Conservation (phyloP, 345 rosid genomes). For the Citrus unshiu region DNA sequence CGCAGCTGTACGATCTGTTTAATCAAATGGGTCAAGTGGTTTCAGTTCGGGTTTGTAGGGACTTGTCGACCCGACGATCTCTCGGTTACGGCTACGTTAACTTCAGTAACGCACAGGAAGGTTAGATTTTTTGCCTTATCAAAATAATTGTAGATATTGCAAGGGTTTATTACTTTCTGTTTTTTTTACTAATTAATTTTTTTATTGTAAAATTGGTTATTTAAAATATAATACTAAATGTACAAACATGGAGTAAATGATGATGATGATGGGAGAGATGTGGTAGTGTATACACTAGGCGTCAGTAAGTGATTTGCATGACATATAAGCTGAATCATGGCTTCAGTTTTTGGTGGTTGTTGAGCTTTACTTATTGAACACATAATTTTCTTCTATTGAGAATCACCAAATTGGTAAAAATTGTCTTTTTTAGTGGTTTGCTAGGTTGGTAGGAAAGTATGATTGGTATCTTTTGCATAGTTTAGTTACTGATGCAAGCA, state of each 20-base stretch:
- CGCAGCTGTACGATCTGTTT: conserved; percentile 82
- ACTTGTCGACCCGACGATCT: conserved; percentile 67
- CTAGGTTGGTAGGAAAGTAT: not conserved
- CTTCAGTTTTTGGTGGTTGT: not conserved
- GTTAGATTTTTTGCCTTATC: conserved; percentile 27
- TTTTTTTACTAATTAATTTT: not conserved
- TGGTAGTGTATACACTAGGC: not conserved
- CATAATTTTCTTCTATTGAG: not conserved
- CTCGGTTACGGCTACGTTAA: conserved; percentile 93
- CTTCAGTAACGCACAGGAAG: conserved; percentile 68
- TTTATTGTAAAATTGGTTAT: not conserved
- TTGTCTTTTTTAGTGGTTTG: too few relatives aligned
- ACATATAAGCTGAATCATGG: too few relatives aligned
- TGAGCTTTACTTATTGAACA: not conserved
- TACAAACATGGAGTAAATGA: too few relatives aligned
- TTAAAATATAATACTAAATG: too few relatives aligned
- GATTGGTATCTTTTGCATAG: not conserved
- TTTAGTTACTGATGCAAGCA: not conserved
- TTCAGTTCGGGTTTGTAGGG: conserved; percentile 81
- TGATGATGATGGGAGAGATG: too few relatives aligned
- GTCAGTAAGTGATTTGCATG: not conserved
- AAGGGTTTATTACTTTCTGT: not conserved
- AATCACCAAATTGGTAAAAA: not conserved
- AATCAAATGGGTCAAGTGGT: conserved; percentile 80
- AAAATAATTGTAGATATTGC: not conserved